Evolutionary conservation across 2,329 filamentous ascomycete genomes (phyloP).

Genomic region (Epicoccum nigrum): DNA sequence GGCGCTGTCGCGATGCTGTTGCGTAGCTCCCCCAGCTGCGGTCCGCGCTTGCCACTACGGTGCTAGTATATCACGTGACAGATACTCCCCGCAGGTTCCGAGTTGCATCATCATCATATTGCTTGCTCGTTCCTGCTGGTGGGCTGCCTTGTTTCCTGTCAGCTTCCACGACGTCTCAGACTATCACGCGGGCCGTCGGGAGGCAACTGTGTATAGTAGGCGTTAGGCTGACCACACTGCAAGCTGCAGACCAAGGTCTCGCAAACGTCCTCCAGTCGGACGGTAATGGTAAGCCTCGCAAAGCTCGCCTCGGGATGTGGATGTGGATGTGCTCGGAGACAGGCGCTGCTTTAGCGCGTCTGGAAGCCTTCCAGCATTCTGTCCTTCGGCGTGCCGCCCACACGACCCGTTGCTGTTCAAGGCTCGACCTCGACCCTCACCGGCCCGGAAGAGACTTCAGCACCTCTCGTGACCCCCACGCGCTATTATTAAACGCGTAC

Average conservation of each 20-base stretch:
- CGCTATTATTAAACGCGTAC: conserved; percentile 44
- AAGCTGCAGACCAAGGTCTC: not conserved
- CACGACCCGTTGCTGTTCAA: conserved; percentile 17
- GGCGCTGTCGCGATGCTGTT: conserved; percentile 20
- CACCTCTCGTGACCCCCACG: conserved; percentile 41
- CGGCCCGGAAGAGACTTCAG: conserved; percentile 18
- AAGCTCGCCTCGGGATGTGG: conserved; percentile 7
- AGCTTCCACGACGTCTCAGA: conserved; percentile 18
- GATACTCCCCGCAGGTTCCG: conserved; percentile 12
- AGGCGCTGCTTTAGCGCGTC: conserved; percentile 15
- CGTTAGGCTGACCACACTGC: not conserved
- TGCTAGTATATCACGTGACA: conserved; percentile 18
- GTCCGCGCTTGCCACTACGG: conserved; percentile 17
- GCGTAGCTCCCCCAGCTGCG: conserved; percentile 22
- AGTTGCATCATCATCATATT: conserved; percentile 19
- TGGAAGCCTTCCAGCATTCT: conserved; percentile 14
- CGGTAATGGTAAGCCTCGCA: no score
- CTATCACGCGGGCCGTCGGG: conserved; percentile 12
- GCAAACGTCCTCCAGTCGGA: no score
- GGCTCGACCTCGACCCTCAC: conserved; percentile 19
- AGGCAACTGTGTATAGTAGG: not conserved
- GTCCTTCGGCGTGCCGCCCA: conserved; percentile 11
- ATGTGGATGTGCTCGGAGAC: conserved; percentile 4
- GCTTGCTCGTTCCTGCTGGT: conserved; percentile 10
- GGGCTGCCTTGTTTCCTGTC: conserved; percentile 22